Conservation (phyloP, 768 basidiomycete genomes). For the Suillus americanus region DNA sequence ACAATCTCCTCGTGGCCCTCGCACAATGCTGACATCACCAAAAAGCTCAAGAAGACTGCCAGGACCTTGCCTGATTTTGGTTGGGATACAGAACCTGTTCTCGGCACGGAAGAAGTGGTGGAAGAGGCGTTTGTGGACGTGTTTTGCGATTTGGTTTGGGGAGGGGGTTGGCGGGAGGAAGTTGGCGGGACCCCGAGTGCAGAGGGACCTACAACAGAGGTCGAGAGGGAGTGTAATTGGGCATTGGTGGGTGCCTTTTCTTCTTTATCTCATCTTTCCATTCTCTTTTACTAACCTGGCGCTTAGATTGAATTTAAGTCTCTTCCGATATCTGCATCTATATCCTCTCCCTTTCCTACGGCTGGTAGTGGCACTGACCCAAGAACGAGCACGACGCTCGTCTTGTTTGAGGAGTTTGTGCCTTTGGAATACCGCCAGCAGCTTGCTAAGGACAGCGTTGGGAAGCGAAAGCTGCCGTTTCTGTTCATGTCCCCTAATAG, state of each 20-base stretch:
- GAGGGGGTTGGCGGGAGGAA: slow-evolving; percentile 83
- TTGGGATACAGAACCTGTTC: slow-evolving; percentile 87
- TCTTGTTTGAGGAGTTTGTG: slow-evolving; percentile 93
- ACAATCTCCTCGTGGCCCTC: slow-evolving; percentile 72
- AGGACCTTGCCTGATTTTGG: slow-evolving; percentile 75
- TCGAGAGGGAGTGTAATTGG: slow-evolving; percentile 89
- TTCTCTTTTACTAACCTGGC: slow-evolving; percentile 7
- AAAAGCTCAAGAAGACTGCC: slow-evolving; percentile 83
- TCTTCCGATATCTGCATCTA: slow-evolving; percentile 43
- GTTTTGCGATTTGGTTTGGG: slow-evolving; percentile 80
- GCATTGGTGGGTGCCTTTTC: slow-evolving; percentile 62
- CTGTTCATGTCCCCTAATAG: slow-evolving; percentile 52
- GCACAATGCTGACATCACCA: slow-evolving; percentile 68
- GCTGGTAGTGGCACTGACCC: slow-evolving; percentile 47
- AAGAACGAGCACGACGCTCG: slow-evolving; percentile 65
- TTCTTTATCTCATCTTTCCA: background rate
- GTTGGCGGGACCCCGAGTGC: slow-evolving; percentile 80
- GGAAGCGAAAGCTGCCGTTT: slow-evolving; percentile 65
- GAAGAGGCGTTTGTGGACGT: slow-evolving; percentile 91
- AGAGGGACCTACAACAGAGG: slow-evolving; percentile 47
- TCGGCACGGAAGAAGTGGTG: slow-evolving; percentile 75
- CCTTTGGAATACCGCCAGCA: slow-evolving; percentile 84
- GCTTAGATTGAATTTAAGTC: slow-evolving; percentile 85
- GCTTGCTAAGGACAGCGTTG: slow-evolving; percentile 53
- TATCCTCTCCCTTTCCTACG: slow-evolving; percentile 12